Conservation (phyloP, 768 basidiomycete genomes). For the Tylopilus sp. region DNA sequence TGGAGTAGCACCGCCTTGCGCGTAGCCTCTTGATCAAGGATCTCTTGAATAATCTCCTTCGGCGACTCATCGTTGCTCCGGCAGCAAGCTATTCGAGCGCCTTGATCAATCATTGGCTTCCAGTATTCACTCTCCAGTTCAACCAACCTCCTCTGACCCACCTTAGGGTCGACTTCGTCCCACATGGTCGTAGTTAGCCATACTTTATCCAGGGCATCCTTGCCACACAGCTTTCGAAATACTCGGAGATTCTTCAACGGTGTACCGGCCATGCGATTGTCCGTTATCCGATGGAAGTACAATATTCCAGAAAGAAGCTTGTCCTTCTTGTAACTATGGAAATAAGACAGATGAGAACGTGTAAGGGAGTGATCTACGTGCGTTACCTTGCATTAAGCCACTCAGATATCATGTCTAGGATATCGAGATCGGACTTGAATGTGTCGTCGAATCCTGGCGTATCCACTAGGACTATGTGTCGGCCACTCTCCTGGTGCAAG, state of each 20-base stretch:
- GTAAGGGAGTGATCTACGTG: background rate
- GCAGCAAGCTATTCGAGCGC: no score
- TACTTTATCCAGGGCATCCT: slow-evolving; percentile 30
- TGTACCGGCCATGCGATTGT: slow-evolving; percentile 35
- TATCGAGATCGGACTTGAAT: slow-evolving; percentile 8
- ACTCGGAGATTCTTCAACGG: slow-evolving; percentile 33
- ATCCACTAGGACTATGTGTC: slow-evolving; percentile 20
- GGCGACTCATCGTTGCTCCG: no score
- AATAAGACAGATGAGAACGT: background rate
- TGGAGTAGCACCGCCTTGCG: no score
- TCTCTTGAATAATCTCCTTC: no score
- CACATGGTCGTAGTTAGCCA: slow-evolving; percentile 34
- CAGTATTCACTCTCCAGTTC: slow-evolving; percentile 9
- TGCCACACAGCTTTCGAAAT: slow-evolving; percentile 30
- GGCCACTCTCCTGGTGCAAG: background rate
- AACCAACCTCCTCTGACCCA: slow-evolving; percentile 17
- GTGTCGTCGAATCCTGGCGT: slow-evolving; percentile 26
- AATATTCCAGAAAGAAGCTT: slow-evolving; percentile 34
- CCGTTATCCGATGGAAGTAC: slow-evolving; percentile 40
- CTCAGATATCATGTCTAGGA: slow-evolving; percentile 10
- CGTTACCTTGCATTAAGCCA: slow-evolving; percentile 16
- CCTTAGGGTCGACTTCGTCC: slow-evolving; percentile 14
- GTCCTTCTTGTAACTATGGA: slow-evolving; percentile 3
- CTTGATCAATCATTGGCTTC: slow-evolving; percentile 3
- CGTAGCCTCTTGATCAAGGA: no score